phyloP scores from a whole-genome alignment of 306 rosid species.

The Dryas drummondii region DNA sequence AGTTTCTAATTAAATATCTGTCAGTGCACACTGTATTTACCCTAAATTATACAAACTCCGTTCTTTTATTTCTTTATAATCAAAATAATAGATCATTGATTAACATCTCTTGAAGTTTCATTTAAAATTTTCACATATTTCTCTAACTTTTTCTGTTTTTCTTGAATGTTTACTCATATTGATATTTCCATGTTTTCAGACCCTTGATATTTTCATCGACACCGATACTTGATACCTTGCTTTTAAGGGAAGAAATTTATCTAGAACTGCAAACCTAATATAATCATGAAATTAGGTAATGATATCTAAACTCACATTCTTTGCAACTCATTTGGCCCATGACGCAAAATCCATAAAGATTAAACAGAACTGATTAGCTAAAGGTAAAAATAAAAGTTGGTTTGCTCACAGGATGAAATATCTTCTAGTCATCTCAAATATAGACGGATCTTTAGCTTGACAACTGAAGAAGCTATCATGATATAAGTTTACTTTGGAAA shows the following conservation, averaged over 20 bases:
- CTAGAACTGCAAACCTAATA: neutral
- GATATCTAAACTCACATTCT: neutral
- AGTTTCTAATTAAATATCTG: neutral
- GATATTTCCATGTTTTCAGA: neutral
- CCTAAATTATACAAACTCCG: neutral
- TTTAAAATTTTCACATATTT: neutral
- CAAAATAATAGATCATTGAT: neutral
- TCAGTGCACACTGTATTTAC: neutral
- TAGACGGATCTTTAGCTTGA: slow-evolving; percentile 68
- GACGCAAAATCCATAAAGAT: neutral
- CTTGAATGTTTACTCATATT: neutral
- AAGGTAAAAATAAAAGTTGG: neutral
- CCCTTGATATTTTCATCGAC: neutral
- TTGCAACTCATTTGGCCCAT: neutral
- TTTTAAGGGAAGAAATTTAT: neutral
- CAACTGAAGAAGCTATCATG: slow-evolving; percentile 70
- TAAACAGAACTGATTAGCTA: neutral
- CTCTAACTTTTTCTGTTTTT: neutral
- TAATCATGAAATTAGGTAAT: neutral
- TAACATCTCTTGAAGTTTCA: neutral
- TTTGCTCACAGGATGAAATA: slow-evolving; percentile 65
- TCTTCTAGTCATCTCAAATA: slow-evolving; percentile 61
- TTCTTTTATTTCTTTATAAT: neutral
- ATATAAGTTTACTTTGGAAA: slow-evolving; percentile 69
- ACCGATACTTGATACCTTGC: neutral